Base-by-base conservation (phyloP, 1,284 basidiomycete species). In the Tetrapyrgos nigripes region DNA sequence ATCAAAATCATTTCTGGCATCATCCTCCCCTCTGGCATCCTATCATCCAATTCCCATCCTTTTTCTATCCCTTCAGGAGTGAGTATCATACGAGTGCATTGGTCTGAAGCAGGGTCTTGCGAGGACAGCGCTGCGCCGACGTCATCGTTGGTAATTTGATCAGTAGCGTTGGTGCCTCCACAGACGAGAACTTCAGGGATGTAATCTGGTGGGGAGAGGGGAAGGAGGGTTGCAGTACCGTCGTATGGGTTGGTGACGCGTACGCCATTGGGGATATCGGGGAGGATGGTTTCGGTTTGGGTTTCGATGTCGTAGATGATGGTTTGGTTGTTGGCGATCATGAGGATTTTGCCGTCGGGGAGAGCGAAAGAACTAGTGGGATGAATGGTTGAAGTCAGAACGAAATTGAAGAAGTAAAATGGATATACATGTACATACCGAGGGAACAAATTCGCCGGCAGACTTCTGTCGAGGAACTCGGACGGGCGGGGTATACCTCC, bases 1-100 rank as follows among this genome's bases (percentile, higher is more conserved):
- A 84, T 69, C 26, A 85, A 75, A 21, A 87, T 64, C 46, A 80
- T 71, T 64, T 81, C 79, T 3, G 76, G 76, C 82, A 85, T 84
- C 23, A 78, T 75, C 17, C 81, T 66, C 23, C 71, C 61, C 27
- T 70, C 68, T 0, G 76, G 68, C 75, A 80, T 75, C 13, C 66
- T 56, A 55, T 79, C 76, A 4, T 75, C 70, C 24, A 70, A 52
- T 24, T 62, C 24, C 79, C 79, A 80, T 5, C 76, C 78, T 44
- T 67, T 61, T 47, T 65, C 60, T 53, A 80, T 79, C 0, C 78
- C 79, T 14, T 68, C 71, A 5, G 71, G 61, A 9, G 73, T 76
- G 11, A 80, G 65, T 3, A 64, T 69, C 61, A 81, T 76, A 8
- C 79, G 68, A 46, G 70, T 73, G 67, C 81, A 83, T 57, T 82